A percentile compares a stretch with the other conserved stretches of the same genome.
Evolutionary conservation across 169 alveolate species (phyloP).

Genomic region (Plasmodium relictum): DNA sequence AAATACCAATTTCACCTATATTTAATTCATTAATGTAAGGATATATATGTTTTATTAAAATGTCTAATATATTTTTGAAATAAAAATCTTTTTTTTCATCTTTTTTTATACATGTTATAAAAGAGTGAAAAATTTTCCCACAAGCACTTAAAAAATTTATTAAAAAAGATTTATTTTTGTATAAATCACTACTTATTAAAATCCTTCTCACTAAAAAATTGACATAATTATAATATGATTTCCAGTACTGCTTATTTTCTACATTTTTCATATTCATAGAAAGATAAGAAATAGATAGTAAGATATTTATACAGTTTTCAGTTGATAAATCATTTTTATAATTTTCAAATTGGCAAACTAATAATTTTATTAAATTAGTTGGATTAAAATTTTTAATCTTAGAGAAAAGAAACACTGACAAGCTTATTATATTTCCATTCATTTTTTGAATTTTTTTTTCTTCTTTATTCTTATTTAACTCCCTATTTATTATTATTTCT

Average conservation of each 20-base stretch:
- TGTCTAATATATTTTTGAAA: constrained; percentile 12
- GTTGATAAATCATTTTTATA: background rate
- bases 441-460: background rate
- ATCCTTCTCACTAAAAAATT: constrained; percentile 11
- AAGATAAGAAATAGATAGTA: constrained; percentile 2
- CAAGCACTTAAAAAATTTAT: constrained; percentile 19
- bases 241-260: constrained; percentile 26
- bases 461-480: too few relatives aligned
- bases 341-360: background rate
- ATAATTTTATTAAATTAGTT: background rate
- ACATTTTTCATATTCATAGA: background rate
- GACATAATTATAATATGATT: constrained; percentile 6
- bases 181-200: background rate
- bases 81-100: constrained; percentile 4
- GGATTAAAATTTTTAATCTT: background rate
- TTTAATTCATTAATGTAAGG: background rate
- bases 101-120: background rate
- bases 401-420: constrained; percentile 1
- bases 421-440: background rate
- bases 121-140: constrained; percentile 42
- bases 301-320: constrained; percentile 9
- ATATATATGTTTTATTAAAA: constrained; percentile 4
- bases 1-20: constrained; percentile 18
- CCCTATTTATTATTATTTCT: background rate
- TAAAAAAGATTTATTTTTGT: constrained; percentile 11